Evolutionary conservation across 805 yeast species (phyloP).

Genomic region (Geotrichum ghanense): DNA sequence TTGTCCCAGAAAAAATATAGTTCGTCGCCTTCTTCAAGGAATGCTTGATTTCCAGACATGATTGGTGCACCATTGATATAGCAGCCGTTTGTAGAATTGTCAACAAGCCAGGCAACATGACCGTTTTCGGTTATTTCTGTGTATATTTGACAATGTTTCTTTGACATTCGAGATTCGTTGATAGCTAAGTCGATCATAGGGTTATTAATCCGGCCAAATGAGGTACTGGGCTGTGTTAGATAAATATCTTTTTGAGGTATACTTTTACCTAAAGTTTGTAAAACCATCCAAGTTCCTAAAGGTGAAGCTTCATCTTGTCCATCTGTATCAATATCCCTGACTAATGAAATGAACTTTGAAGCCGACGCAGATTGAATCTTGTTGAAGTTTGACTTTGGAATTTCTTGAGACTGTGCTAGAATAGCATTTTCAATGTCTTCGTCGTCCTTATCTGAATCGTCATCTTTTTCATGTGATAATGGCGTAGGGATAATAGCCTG

Average conservation of each 20-base stretch:
- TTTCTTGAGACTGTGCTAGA: conserved; percentile 13
- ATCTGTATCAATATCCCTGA: conserved; percentile 14
- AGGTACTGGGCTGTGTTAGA: conserved; percentile 56
- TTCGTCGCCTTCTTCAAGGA: conserved; percentile 53
- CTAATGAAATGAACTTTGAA: conserved; percentile 7
- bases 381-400: conserved; percentile 3
- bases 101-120: conserved; percentile 71
- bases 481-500: neutral
- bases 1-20: conserved; percentile 5
- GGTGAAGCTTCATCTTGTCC: conserved; percentile 28
- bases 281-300: conserved; percentile 50
- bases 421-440: conserved; percentile 19
- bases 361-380: conserved; percentile 2
- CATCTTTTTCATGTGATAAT: conserved; percentile 2
- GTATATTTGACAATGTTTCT: conserved; percentile 63
- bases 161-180: conserved; percentile 69
- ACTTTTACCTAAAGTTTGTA: conserved; percentile 41
- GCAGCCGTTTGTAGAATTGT: conserved; percentile 72
- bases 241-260: conserved; percentile 36
- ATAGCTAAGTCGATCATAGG: conserved; percentile 46
- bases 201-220: conserved; percentile 50
- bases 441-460: conserved; percentile 12
- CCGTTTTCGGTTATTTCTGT: conserved; percentile 40
- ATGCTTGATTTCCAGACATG: conserved; percentile 51
- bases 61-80: conserved; percentile 48